Evolutionary conservation across 805 yeast species (phyloP), one percentile per base, ranked within the genome.

Genomic region (Groenewaldozyma tartarivorans): DNA sequence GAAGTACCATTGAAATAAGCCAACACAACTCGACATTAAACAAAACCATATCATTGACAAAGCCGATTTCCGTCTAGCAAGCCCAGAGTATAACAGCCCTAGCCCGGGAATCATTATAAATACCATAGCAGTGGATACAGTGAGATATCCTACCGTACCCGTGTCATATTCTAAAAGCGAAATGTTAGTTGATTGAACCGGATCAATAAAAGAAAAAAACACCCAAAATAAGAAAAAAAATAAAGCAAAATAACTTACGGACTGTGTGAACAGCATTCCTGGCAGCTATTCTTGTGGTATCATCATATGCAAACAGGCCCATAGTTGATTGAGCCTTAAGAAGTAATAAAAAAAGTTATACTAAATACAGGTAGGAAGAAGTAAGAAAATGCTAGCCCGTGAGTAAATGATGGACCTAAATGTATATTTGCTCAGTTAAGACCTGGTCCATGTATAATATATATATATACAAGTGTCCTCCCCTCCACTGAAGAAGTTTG

Each of bases 101-200:
- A 90, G 74, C 15, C 96, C 97, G 16, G 96, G 96, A 20, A 90
- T 76, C 97, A 90, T 90, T 52, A 88, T 68, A 65, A 90, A 74
- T 39, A 88, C 94, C 54, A 85, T 62, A 35, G 60, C 48, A 6
- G 67, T 51, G 36, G 63, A 59, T n/a, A 64, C 45, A 18, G 54
- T 35, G 15, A 66, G 46, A 49, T 61, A 66, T 26, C 57, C 57
- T 4, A 56, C 52, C 43, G 60, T 68, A 18, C 71, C 71, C 1
- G 66, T 48, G 43, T 64, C 60, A 46, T 61, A 66, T 9, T 17
- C 39, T 44, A 29, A 40, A 18, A 19, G 21, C 31, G 20, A 32
- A 32, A 26, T 26, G 13, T 33, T 33, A 35, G 38, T 35, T 24
- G 20, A 33, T 20, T 2, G n/a, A n/a, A n/a, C n/a, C n/a, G n/a